Conservation (phyloP, 306 rosid species). For the Luffa aegyptiaca region DNA sequence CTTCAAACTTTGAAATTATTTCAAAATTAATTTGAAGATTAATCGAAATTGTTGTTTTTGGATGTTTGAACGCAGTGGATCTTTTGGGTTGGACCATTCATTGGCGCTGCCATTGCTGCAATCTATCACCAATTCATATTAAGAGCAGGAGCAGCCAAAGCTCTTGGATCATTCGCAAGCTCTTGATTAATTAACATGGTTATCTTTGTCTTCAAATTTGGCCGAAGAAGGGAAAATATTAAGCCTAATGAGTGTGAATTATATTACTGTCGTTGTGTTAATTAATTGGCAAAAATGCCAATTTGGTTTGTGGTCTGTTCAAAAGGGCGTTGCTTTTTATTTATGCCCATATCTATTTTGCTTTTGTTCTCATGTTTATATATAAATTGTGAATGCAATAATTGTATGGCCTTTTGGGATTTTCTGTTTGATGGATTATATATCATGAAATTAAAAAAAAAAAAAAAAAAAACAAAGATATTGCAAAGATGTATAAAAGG, state of each 20-base stretch:
- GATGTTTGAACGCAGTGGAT: conserved; percentile 12
- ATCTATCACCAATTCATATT: conserved; percentile 4
- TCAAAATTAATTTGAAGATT: too few species aligned
- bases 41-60: too few species aligned
- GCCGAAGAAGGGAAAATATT: too few species aligned
- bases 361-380: not conserved
- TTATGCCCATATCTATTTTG: not conserved
- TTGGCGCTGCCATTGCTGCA: conserved; percentile 20
- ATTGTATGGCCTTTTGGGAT: not conserved
- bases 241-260: too few species aligned
- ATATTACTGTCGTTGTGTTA: not conserved
- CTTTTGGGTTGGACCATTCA: conserved; percentile 22
- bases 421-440: too few species aligned
- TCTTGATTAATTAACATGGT: not conserved
- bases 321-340: not conserved
- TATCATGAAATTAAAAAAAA: too few species aligned
- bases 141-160: conserved; percentile 12
- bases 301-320: too few species aligned
- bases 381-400: not conserved
- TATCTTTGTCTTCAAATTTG: too few species aligned
- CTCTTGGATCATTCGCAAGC: conserved; percentile 2
- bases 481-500: too few species aligned
- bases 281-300: not conserved
- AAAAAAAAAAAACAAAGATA: too few species aligned
- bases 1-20: too few species aligned